Evolutionary conservation across 345 rosid genomes (phyloP).

Genomic region (Conringia planisiliqua): DNA sequence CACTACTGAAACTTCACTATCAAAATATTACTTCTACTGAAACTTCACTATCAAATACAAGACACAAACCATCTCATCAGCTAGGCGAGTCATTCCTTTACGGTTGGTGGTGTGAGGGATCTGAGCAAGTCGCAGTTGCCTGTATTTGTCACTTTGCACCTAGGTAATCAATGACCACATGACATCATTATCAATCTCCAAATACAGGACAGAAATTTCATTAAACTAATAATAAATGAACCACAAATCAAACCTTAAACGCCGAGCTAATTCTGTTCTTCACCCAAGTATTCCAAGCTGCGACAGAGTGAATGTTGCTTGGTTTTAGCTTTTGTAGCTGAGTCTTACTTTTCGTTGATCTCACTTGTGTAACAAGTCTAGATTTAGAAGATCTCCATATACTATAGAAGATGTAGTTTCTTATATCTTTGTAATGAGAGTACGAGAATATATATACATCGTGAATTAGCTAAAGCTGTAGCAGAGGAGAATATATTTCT

Average conservation of each 20-base stretch:
- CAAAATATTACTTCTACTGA: too few species aligned
- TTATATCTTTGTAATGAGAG: too few species aligned
- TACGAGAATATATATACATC: too few species aligned
- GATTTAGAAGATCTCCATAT: not conserved
- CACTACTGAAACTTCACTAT: too few species aligned
- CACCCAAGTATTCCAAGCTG: not conserved
- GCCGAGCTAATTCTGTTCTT: not conserved
- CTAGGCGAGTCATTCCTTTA: not conserved
- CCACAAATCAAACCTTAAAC: not conserved
- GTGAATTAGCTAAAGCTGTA: too few species aligned
- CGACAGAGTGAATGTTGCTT: not conserved
- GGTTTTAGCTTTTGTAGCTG: not conserved
- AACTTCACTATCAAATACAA: too few species aligned
- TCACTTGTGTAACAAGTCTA: not conserved
- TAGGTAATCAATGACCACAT: not conserved
- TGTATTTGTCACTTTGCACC: not conserved
- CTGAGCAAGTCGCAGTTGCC: not conserved
- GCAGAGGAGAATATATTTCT: too few species aligned
- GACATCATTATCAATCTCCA: not conserved
- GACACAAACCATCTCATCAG: not conserved
- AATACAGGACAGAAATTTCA: too few species aligned
- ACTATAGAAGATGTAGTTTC: too few species aligned
- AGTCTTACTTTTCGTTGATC: not conserved
- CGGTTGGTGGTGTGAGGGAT: not conserved
- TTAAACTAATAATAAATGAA: not conserved